These are phyloP conservation scores for Exophiala spinifera DNA, from an alignment of 2,329 filamentous ascomycete species.

Conservation along the genomic window DNA sequence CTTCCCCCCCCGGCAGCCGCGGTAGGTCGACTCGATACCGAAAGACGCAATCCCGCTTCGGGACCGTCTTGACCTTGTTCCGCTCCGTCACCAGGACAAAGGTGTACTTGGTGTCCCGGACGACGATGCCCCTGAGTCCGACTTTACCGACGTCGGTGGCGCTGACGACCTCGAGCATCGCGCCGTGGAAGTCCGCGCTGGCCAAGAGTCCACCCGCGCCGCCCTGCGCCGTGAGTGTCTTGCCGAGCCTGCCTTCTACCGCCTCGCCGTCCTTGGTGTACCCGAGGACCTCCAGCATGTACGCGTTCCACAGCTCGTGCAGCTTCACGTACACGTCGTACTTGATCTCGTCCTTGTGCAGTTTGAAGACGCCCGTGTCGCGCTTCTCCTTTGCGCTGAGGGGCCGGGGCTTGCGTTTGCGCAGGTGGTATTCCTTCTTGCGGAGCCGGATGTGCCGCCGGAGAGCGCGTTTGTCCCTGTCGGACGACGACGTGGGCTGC, in stretches of 20 bases:
- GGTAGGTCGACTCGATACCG: constrained; percentile 64
- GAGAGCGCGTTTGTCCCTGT: constrained; percentile 55
- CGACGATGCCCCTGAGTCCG: constrained; percentile 79
- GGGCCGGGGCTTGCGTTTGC: constrained; percentile 59
- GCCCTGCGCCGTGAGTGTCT: constrained; percentile 54
- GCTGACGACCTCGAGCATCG: constrained; percentile 74
- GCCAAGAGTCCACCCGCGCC: constrained; percentile 60
- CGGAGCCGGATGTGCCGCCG: constrained; percentile 51
- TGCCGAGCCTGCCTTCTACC: constrained; percentile 29
- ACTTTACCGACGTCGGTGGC: constrained; percentile 79
- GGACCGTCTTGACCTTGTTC: constrained; percentile 58
- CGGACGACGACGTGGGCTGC: constrained; percentile 55
- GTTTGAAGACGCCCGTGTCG: constrained; percentile 66
- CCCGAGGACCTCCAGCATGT: constrained; percentile 75
- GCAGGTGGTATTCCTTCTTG: constrained; percentile 45
- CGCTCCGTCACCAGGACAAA: constrained; percentile 77
- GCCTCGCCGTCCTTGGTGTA: constrained; percentile 40
- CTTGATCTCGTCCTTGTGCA: constrained; percentile 65
- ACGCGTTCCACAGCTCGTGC: constrained; percentile 75
- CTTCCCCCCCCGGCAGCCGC: constrained; percentile 26
- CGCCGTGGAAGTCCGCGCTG: constrained; percentile 88
- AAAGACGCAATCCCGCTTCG: constrained; percentile 89
- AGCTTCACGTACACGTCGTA: constrained; percentile 76
- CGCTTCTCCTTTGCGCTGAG: constrained; percentile 79
- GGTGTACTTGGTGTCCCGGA: constrained; percentile 80